Evolutionary conservation across 2,329 filamentous ascomycete species (phyloP).

Genomic region (Helminthosporium solani): DNA sequence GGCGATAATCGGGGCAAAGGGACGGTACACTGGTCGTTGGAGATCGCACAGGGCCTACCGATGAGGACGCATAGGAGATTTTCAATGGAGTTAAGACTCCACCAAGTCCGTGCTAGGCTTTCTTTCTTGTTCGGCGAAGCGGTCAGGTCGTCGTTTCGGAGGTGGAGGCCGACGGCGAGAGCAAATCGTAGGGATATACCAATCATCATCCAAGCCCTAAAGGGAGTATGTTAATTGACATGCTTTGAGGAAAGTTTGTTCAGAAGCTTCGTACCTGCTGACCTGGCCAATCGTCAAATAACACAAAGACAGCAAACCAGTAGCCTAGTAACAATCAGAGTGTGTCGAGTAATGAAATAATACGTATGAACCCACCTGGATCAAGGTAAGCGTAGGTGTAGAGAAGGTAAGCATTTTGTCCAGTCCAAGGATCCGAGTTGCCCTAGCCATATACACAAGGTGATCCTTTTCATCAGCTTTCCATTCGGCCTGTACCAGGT

Average conservation of each 20-base stretch:
- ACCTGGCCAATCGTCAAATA: conserved; percentile 43
- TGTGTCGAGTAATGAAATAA: too few relatives aligned
- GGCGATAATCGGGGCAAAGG: conserved; percentile 32
- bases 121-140: conserved; percentile 33
- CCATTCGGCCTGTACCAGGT: conserved; percentile 29
- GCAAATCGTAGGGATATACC: conserved; percentile 41
- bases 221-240: background rate
- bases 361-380: too few relatives aligned
- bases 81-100: conserved; percentile 43
- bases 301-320: conserved; percentile 41
- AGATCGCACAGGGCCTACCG: conserved; percentile 38
- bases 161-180: conserved; percentile 40
- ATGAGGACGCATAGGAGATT: conserved; percentile 37
- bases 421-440: too few relatives aligned
- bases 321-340: too few relatives aligned
- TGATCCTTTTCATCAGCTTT: conserved; percentile 32
- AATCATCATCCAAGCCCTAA: conserved; percentile 41
- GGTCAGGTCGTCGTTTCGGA: conserved; percentile 34
- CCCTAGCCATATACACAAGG: conserved; percentile 39
- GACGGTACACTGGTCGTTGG: conserved; percentile 34
- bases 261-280: too few relatives aligned
- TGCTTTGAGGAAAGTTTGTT: too few relatives aligned
- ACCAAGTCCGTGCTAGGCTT: conserved; percentile 41
- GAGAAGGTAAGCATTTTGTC: too few relatives aligned
- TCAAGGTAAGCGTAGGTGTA: too few relatives aligned